Evolutionary conservation across 148 eudicot genomes (phyloP), one percentile per base, ranked within the genome.

Genomic region (Rheum nobile): DNA sequence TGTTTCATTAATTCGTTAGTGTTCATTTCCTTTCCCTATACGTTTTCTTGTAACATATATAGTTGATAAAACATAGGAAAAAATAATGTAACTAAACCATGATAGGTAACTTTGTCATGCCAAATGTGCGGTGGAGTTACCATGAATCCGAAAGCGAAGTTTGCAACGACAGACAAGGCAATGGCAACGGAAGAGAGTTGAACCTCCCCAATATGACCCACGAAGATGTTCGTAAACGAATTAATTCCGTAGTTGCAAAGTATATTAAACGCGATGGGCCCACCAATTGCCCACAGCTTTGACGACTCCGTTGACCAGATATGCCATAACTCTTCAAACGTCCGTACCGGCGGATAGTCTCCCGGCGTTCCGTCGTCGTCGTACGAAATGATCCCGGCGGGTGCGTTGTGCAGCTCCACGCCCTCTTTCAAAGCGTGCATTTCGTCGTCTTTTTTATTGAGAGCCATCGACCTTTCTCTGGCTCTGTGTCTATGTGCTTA

Each of bases 121-220:
- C 41, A n/a, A n/a, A n/a, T n/a, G n/a, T n/a, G n/a, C n/a, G n/a
- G n/a, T 14, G 2, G 71, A 72, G 90, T 77, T 72, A 93, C 98
- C 97, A 93, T 76, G 90, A 93, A 93, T 35, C 98, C 98, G 34
- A 94, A 94, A 19, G 96, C 85, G 69, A 94, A 91, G 71, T 81
- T 91, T 12, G 95, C 88, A 46, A 91, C 88, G 70, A 94, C 97
- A 41, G 97, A 91, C 52, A 94, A 79, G 50, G 98, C 88, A 71
- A 91, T 86, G 8, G 97, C 96, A 19, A 94, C 97, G 7, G 95
- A 87, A 31, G 98, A 94, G 77, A 94, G 97, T 82, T 94, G 96
- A 48, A 94, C 71, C 79, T 89, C 85, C 8, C 98, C 98, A 82
- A 94, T 87, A 74, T 91, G 98, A 0, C 98, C 98, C 54, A 91